Evolutionary conservation across 176 grass and related monocot genomes (phyloP), one percentile per base, ranked within the genome.

Genomic region (Eleusine coracana): DNA sequence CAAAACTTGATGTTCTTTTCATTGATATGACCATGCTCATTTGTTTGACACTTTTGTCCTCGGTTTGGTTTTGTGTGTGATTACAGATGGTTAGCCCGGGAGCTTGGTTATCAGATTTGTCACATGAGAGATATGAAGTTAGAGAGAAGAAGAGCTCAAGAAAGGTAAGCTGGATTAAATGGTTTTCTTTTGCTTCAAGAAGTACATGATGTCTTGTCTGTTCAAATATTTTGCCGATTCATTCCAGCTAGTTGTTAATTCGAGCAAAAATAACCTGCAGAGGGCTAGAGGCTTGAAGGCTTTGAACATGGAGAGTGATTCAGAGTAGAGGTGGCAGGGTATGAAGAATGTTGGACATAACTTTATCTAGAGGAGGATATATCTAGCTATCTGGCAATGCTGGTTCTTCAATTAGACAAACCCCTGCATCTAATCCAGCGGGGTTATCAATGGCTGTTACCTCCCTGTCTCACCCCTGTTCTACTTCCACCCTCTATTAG

Each of bases 51-150:
- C 21, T 71, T 2, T 1, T 71, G 41, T 45, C 51, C 39, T 67
- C 34, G 81, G 51, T 31, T 45, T 7, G 58, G 86, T 74, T 74
- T 38, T 74, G 28, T 46, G 49, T 58, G 41, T 64, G 60, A 2
- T 68, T 38, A 15, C 71, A 99, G 97, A 87, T 91, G 79, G 97
- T 96, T 80, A 94, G 91, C 73, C 97, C 97, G 2, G 97, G 97
- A 83, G 80, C 93, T 40, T 99, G 97, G 97, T 71, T 99, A 16
- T 96, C 97, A 56, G 89, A 99, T 92, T 82, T 99, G 38, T 96
- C 93, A 3, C 97, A 96, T 50, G 97, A 99, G 77, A 92, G 93
- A 75, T 99, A 99, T 73, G 97, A 96, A 87, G 93, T 99, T 56
- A 82, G 97, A 78, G 97, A 99, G 89, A 99, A 99, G 89, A 99